Evolutionary conservation across 352 stramenopile species (phyloP).

Genomic region (Globisporangium paddicum): DNA sequence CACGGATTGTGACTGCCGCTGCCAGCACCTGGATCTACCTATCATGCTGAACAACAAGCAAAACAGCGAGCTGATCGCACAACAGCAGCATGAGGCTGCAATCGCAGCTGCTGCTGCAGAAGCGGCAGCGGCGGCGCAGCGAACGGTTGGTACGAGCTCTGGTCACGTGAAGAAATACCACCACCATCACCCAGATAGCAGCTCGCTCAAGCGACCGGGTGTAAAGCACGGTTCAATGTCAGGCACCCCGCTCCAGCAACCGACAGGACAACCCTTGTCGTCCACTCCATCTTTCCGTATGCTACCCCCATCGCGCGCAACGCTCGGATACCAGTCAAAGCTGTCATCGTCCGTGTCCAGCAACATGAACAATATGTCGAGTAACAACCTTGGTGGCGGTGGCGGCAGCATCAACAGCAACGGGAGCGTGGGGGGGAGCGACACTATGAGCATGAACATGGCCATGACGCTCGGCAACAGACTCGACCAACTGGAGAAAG

Average conservation of each 20-base stretch:
- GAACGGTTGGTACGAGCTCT: slow-evolving; percentile 4
- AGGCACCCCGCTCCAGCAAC: slow-evolving; percentile 11
- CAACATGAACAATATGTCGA: slow-evolving; percentile 17
- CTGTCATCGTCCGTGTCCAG: slow-evolving; percentile 27
- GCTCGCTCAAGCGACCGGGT: slow-evolving; percentile 1
- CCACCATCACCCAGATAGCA: slow-evolving; percentile 4
- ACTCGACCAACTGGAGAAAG: slow-evolving; percentile 72
- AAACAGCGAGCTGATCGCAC: slow-evolving; percentile 27
- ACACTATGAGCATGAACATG: slow-evolving; percentile 14
- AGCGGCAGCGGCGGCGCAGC: slow-evolving; percentile 2
- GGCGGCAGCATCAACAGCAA: slow-evolving; percentile 13
- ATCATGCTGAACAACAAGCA: slow-evolving; percentile 55
- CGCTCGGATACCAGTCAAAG: slow-evolving; percentile 15
- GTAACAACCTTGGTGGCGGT: slow-evolving; percentile 16
- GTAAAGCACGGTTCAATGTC: slow-evolving; percentile 12
- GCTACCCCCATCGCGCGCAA: slow-evolving; percentile 17
- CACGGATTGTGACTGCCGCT: slow-evolving; percentile 91
- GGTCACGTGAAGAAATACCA: slow-evolving; percentile 12
- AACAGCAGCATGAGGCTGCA: slow-evolving; percentile 22
- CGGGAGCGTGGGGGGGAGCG: slow-evolving; percentile 5
- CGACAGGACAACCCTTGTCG: not conserved
- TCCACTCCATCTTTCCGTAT: slow-evolving; percentile 14
- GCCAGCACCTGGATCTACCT: slow-evolving; percentile 74
- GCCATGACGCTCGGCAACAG: slow-evolving; percentile 55
- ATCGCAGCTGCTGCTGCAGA: slow-evolving; percentile 14